These are phyloP conservation scores for Pythium aristosporum DNA, from an alignment of 352 stramenopile genomes.

Conservation along the genomic window DNA sequence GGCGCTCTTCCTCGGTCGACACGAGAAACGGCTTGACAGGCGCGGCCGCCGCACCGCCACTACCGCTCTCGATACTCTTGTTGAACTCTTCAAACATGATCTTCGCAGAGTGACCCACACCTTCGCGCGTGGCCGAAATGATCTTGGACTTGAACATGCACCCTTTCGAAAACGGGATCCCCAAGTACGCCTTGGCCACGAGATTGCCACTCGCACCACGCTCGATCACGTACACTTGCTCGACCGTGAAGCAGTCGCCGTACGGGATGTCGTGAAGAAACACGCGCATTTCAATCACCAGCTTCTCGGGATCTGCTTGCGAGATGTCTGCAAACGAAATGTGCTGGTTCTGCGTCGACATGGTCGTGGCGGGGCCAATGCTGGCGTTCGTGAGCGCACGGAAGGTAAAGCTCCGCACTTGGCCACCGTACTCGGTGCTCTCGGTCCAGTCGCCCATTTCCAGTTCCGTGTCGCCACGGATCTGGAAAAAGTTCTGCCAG, in stretches of 20 bases:
- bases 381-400: conserved; percentile 77
- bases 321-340: conserved; percentile 42
- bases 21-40: conserved; percentile 59
- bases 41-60: conserved; percentile 14
- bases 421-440: conserved; percentile 68
- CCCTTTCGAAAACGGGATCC: conserved; percentile 84
- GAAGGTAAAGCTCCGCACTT: conserved; percentile 63
- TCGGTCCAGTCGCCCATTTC: conserved; percentile 61
- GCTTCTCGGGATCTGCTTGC: conserved; percentile 40
- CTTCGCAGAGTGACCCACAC: conserved; percentile 48
- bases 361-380: conserved; percentile 81
- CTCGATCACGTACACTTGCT: conserved; percentile 66
- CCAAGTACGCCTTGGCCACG: conserved; percentile 64
- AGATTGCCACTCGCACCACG: conserved; percentile 38
- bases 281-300: conserved; percentile 63
- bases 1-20: conserved; percentile 64
- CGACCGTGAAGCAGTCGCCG: conserved; percentile 82
- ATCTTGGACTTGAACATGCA: conserved; percentile 92
- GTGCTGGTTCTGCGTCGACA: conserved; percentile 78
- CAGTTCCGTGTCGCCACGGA: conserved; percentile 72
- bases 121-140: conserved; percentile 72
- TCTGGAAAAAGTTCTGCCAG: conserved; percentile 65
- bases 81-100: conserved; percentile 68
- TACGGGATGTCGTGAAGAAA: conserved; percentile 86
- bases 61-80: conserved; percentile 34